Evolutionary conservation across 2,329 filamentous ascomycete genomes (phyloP), one percentile per base, ranked within the genome.

Genomic region (Alternaria gansuensis): DNA sequence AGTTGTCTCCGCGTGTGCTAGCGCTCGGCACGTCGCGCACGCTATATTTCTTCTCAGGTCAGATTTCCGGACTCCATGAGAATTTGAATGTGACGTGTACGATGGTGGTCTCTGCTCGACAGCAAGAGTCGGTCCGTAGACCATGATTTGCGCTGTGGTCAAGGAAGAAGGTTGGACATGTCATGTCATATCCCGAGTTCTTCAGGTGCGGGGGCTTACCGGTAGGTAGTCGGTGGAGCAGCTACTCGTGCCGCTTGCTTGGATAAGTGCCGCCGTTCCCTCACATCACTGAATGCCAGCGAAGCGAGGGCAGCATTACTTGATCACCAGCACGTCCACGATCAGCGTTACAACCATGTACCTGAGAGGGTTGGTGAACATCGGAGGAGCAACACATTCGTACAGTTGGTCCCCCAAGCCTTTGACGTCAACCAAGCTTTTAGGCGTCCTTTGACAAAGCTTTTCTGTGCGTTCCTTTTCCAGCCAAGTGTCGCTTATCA

Each of bases 401-500:
- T 29, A 34, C 45, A 13, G 9, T 44, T 37, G 29, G 29, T 43
- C 23, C 13, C 45, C 39, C 24, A 55, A 26, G 28, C 29, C 31
- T 44, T 48, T 48, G 44, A 36, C 31, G 54, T 46, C 34, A 23
- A 36, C 39, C 31, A 59, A 55, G 55, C 55, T 49, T 69, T 66
- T 39, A 7, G 54, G 51, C 51, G 44, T 34, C 17, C 40, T 51
- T 65, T 59, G 49, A 51, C 64, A 63, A 66, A 67, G 62, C 66
- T 67, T 67, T 59, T 60, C 9, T 43, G 14, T 24, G 49, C 50
- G 36, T 29, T 28, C 45, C 29, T 17, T 46, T 31, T 26, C 11
- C 49, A 40, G 61, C 60, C 54, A 65, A 66, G 65, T 9, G 52
- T 62, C 59, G 66, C 66, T 66, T 67, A 60, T 50, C 43, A 54